Base-by-base conservation (phyloP, 495 filamentous ascomycete species). In the Melanomma pulvis-pyrius region DNA sequence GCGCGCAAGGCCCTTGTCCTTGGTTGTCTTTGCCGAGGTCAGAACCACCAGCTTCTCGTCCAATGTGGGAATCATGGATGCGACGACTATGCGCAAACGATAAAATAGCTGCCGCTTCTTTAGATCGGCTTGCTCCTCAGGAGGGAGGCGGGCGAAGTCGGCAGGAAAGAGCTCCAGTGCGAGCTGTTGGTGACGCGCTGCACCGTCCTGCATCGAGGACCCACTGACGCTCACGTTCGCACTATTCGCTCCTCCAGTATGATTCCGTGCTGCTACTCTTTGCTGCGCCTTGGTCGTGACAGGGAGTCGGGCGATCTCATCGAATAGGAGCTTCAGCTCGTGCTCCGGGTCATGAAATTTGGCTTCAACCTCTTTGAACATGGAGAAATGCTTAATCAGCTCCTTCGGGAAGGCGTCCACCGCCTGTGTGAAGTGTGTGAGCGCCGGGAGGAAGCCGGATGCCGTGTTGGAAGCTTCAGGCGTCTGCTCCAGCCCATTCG, bases 1-100 rank as follows among this genome's bases (percentile, higher is more conserved):
- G 24, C 94, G 90, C 58, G 84, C 76, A 22, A 97, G 79, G 74
- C 97, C 92, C 73, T 91, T 93, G 60, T 92, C 86, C 8, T 98
- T 84, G 56, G 92, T 89, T 59, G 96, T 90, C 67, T 90, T 91
- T 47, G 96, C 93, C 4, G 92, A 93, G 2, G 88, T 87, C 44
- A 97, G 88, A 56, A 98, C 92, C 66, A 96, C 93, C 65, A 96
- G 96, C 77, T 99, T 99, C 78, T 98, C 94, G 69, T 98, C 96
- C 32, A 96, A 80, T 0, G 90, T 90, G 61, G 89, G 83, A 66
- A 96, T 84, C 77, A 97, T 87, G 63, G 93, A 89, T 77, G 63
- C 81, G 51, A 63, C 71, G 28, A 66, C 69, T 56, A 39, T 70
- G 39, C 58, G 75, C 61, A 73, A 68, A 29, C 67, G 71, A 63